Percentiles rank a stretch among this genome's conserved stretches.
phyloP scores from a whole-genome alignment of 139 green algal species.

The Chloropicon primus region DNA sequence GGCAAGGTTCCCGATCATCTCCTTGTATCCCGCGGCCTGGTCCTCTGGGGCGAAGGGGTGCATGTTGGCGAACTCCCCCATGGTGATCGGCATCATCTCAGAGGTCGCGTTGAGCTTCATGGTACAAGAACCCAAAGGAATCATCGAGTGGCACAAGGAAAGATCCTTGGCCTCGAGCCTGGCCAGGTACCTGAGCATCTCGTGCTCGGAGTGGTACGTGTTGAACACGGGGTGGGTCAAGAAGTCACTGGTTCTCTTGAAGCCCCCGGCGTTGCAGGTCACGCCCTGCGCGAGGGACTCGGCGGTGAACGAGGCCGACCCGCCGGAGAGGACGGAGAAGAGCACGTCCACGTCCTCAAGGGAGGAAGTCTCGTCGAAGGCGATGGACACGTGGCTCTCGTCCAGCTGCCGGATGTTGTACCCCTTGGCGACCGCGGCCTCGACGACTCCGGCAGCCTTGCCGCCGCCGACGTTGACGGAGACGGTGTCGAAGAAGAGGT shows the following conservation, averaged over 20 bases:
- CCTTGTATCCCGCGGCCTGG: conserved; percentile 68
- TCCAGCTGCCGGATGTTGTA: conserved; percentile 82
- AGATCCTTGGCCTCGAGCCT: conserved; percentile 93
- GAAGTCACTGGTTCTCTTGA: conserved; percentile 49
- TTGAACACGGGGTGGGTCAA: conserved; percentile 83
- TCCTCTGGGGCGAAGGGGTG: conserved; percentile 87
- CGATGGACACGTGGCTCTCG: conserved; percentile 43
- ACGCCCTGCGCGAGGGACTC: conserved; percentile 48
- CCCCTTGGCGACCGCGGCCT: conserved; percentile 16
- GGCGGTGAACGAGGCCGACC: conserved; percentile 22
- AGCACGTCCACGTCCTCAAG: conserved; percentile 79
- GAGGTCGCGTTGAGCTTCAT: conserved; percentile 99
- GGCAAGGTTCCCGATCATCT: conserved; percentile 91
- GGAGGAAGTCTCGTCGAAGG: conserved; percentile 86
- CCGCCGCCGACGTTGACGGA: conserved; percentile 28
- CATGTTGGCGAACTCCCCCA: conserved; percentile 89
- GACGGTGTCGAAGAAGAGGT: conserved; percentile 93
- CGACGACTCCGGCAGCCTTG: conserved; percentile 23
- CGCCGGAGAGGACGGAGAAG: conserved; percentile 35
- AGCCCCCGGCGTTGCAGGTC: conserved; percentile 22
- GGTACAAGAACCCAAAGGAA: conserved; percentile 93
- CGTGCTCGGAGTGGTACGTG: conserved; percentile 81
- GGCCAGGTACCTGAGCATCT: conserved; percentile 93
- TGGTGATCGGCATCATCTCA: conserved; percentile 99
- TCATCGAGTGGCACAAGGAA: conserved; percentile 92